Percentiles rank a stretch among this genome's conserved stretches.
These are phyloP conservation scores for Hanseniaspora lachancei DNA, from an alignment of 805 yeast genomes.

Conservation along the genomic window DNA sequence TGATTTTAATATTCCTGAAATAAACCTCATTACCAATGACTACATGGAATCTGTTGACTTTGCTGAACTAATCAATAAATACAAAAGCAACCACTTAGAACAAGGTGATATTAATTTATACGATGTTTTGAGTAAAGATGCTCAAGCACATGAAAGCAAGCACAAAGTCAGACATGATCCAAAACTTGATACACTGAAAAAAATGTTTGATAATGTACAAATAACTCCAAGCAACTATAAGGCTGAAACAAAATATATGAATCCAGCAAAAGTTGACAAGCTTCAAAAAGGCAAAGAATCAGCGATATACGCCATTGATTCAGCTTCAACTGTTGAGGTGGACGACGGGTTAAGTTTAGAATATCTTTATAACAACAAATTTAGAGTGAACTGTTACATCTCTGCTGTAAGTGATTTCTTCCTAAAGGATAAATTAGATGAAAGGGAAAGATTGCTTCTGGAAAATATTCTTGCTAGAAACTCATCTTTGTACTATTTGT, in stretches of 20 bases:
- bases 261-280: background rate
- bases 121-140: background rate
- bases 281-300: conserved; percentile 19
- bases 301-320: conserved; percentile 73
- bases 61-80: background rate
- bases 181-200: background rate
- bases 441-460: background rate
- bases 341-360: conserved; percentile 81
- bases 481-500: background rate
- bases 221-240: background rate
- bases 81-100: background rate
- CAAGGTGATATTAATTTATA: background rate
- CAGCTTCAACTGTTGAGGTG: conserved; percentile 68
- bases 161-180: background rate
- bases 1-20: background rate
- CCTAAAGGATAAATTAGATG: conserved; percentile 15
- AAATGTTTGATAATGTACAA: background rate
- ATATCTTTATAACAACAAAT: conserved; percentile 15
- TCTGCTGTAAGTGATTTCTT: conserved; percentile 23
- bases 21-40: background rate
- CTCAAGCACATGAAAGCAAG: background rate
- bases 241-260: background rate
- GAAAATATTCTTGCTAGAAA: background rate
- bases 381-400: background rate
- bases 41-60: background rate